Evolutionary conservation across 1,139 yeast genomes (phyloP), one percentile per base, ranked within the genome.

Genomic region (Zygosaccharomyces sapae): DNA sequence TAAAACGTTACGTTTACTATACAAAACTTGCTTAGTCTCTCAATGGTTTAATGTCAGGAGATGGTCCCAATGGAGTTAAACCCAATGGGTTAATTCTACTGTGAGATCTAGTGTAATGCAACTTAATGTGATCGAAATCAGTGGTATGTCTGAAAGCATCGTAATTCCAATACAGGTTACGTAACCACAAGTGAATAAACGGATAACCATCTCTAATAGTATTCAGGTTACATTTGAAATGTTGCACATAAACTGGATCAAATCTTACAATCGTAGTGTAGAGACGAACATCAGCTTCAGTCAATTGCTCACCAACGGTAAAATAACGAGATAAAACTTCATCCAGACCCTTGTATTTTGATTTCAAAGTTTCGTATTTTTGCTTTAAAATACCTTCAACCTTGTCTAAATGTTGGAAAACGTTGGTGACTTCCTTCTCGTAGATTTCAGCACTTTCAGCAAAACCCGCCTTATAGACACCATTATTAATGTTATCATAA

Each of bases 391-490:
- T 67, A 12, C 65, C 66, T 68, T 90, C 98, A 40, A 87, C 80
- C 59, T 77, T 81, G 61, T 88, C 96, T 62, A 90, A 74, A 55
- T 83, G 76, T 31, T 72, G 70, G 65, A 92, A 92, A 33, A 90
- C 72, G 42, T 75, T 77, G 37, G 65, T 67, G 6, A 86, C 90
- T 57, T 86, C 86, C 51, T 70, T 70, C 55, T 86, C 94, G 63
- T 92, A 92, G 20, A 85, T 88, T 51, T 83, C 89, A 64, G 88
- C 95, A 48, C 76, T 76, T 18, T 90, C 81, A 4, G 97, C 89
- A 68, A 90, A 92, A 0, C 97, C 97, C 2, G 95, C 58, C 71
- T 89, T 92, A 74, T 92, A 92, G 29, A 92, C 97, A 36, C 97
- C 97, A 65, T 88, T 89, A 73, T 89, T 90, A 66, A 90, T 84